phyloP scores from a whole-genome alignment of 192 early-diverging fungal species.

The Entomortierella lignicola region DNA sequence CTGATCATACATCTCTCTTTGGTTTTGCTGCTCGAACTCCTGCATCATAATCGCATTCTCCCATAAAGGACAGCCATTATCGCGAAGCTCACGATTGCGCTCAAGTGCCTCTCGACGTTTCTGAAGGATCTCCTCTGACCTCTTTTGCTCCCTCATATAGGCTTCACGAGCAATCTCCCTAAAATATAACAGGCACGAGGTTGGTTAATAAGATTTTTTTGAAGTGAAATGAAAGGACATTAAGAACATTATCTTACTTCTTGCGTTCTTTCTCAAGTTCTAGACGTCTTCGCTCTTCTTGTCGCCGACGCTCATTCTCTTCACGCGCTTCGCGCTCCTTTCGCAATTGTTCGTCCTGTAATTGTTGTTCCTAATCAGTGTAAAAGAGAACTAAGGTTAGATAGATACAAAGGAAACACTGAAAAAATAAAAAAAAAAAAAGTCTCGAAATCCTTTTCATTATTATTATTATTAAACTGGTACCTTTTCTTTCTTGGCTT shows the following conservation, averaged over 20 bases:
- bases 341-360: conserved; percentile 30
- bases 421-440: neutral
- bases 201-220: too few species aligned
- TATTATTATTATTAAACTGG: too few species aligned
- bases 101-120: conserved; percentile 8
- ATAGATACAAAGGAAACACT: too few species aligned
- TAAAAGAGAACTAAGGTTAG: too few species aligned
- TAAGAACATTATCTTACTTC: conserved; percentile 3
- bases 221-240: too few species aligned
- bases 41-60: conserved; percentile 31
- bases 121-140: conserved; percentile 23
- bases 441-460: neutral
- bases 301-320: conserved; percentile 29
- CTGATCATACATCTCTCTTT: conserved; percentile 1
- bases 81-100: conserved; percentile 14
- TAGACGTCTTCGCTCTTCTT: conserved; percentile 15
- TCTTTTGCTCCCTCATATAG: conserved; percentile 26
- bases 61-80: conserved; percentile 7
- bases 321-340: conserved; percentile 28
- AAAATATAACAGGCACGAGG: neutral
- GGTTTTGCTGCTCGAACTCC: conserved; percentile 20
- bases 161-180: conserved; percentile 36
- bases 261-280: conserved; percentile 32
- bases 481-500: conserved; percentile 44
- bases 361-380: conserved; percentile 41